Percentiles rank a stretch among this genome's conserved stretches.
Conservation (phyloP, 2,329 filamentous ascomycete species). For the Diaporthe vaccinii region DNA sequence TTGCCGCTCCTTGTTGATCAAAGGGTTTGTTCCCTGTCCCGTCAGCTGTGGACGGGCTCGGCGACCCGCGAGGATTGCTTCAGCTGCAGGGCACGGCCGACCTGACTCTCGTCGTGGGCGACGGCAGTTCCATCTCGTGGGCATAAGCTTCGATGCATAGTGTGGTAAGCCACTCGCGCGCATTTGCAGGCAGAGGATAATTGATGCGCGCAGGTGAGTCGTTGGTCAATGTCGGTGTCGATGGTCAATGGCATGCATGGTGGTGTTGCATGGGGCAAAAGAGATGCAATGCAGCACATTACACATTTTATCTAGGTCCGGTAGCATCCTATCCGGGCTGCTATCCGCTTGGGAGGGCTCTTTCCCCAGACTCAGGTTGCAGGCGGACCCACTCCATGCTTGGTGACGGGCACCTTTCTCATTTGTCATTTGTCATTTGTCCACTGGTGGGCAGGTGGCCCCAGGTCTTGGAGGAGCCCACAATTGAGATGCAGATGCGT, state of each 20-base stretch:
- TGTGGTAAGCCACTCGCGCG: neutral
- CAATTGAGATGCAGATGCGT: constrained; percentile 16
- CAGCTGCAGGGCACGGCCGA: constrained; percentile 29
- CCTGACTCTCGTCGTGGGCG: constrained; percentile 11
- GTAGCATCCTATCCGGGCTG: constrained; percentile 24
- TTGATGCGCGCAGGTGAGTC: constrained; percentile 1
- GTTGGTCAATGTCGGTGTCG: neutral
- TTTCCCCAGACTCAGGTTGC: constrained; percentile 26
- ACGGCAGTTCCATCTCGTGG: constrained; percentile 14
- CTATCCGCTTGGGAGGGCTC: constrained; percentile 18
- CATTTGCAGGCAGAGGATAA: neutral
- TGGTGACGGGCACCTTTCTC: constrained; percentile 2
- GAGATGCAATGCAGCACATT: neutral
- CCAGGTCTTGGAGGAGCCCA: constrained; percentile 1
- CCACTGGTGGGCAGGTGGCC: constrained; percentile 1
- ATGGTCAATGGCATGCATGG: neutral
- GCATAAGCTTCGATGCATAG: constrained; percentile 4
- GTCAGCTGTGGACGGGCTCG: neutral
- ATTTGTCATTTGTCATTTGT: constrained; percentile 27
- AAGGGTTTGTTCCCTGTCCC: neutral
- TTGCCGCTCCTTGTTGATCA: neutral
- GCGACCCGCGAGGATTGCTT: constrained; percentile 1
- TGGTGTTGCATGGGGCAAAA: neutral
- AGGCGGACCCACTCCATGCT: constrained; percentile 18
- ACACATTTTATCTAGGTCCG: neutral